Percentiles rank a stretch among this genome's conserved stretches.
Evolutionary conservation across 2,329 filamentous ascomycete species (phyloP).

Genomic region (Cyclaneusma minus): DNA sequence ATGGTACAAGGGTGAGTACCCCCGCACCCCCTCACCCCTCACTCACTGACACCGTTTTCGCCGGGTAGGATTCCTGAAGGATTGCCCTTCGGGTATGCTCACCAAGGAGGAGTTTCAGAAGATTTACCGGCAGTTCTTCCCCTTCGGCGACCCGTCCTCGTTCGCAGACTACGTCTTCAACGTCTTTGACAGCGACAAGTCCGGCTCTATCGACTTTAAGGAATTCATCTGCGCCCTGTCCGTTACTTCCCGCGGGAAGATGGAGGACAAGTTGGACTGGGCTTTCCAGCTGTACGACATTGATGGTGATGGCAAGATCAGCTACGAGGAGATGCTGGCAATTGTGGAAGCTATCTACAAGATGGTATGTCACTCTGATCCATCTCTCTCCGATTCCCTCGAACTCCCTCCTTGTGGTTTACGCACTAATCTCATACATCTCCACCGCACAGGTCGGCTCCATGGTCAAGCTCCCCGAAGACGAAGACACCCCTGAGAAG

Average conservation of each 20-base stretch:
- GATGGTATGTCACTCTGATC: slow-evolving; percentile 49
- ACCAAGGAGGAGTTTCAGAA: slow-evolving; percentile 99
- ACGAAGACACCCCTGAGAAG: slow-evolving; percentile 98
- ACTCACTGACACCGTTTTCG: neutral
- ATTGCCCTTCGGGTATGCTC: slow-evolving; percentile 92
- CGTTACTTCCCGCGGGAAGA: slow-evolving; percentile 91
- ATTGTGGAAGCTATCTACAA: slow-evolving; percentile 99
- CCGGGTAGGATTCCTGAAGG: slow-evolving; percentile 80
- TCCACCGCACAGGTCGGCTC: slow-evolving; percentile 59
- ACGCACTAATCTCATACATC: slow-evolving; percentile 4
- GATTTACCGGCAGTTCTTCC: slow-evolving; percentile 99
- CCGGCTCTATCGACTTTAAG: slow-evolving; percentile 96
- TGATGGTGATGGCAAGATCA: slow-evolving; percentile 96
- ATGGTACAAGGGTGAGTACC: slow-evolving; percentile 88
- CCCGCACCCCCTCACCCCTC: neutral
- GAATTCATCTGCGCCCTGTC: slow-evolving; percentile 98
- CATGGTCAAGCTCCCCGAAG: slow-evolving; percentile 97
- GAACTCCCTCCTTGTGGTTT: slow-evolving; percentile 1
- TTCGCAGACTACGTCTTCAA: slow-evolving; percentile 99
- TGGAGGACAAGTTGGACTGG: slow-evolving; percentile 99
- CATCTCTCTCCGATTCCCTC: slow-evolving; percentile 1
- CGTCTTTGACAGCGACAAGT: slow-evolving; percentile 95
- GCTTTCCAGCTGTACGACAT: slow-evolving; percentile 99
- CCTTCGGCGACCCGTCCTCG: slow-evolving; percentile 89
- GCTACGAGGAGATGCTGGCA: slow-evolving; percentile 95